phyloP scores from a whole-genome alignment of 2,329 filamentous ascomycete species.

The Trichoderma sp. region DNA sequence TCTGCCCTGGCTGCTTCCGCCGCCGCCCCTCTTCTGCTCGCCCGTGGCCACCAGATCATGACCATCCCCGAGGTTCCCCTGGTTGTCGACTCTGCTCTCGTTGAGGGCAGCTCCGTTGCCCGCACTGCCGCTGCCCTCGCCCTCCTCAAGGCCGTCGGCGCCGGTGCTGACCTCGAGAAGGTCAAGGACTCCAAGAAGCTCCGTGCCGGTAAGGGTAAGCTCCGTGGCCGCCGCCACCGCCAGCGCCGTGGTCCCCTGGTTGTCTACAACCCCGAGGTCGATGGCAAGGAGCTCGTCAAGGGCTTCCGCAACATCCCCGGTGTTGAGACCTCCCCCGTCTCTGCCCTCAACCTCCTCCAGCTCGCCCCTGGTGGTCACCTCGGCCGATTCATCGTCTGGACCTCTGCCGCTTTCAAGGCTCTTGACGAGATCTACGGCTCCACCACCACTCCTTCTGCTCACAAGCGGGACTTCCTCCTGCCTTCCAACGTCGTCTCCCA shows the following conservation, averaged over 20 bases:
- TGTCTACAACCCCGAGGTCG: slow-evolving; percentile 93
- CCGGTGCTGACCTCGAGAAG: slow-evolving; percentile 89
- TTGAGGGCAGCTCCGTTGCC: slow-evolving; percentile 76
- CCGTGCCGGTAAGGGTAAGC: slow-evolving; percentile 98
- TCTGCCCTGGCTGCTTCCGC: slow-evolving; percentile 97
- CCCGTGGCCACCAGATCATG: slow-evolving; percentile 94
- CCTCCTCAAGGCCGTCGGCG: slow-evolving; percentile 90
- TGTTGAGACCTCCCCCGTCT: slow-evolving; percentile 95
- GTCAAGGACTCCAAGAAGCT: slow-evolving; percentile 96
- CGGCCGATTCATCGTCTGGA: slow-evolving; percentile 99
- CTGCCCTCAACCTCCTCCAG: slow-evolving; percentile 96
- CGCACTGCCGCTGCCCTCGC: slow-evolving; percentile 87
- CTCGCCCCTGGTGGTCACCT: slow-evolving; percentile 98
- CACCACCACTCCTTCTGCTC: slow-evolving; percentile 82
- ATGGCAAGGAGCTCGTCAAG: slow-evolving; percentile 90
- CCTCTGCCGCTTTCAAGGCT: slow-evolving; percentile 92
- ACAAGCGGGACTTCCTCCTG: slow-evolving; percentile 99
- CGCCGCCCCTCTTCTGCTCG: slow-evolving; percentile 90
- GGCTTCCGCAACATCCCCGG: slow-evolving; percentile 99
- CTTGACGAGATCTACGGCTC: slow-evolving; percentile 97
- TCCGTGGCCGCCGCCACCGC: slow-evolving; percentile 93
- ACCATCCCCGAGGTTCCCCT: slow-evolving; percentile 95
- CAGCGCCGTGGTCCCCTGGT: slow-evolving; percentile 97
- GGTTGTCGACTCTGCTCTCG: slow-evolving; percentile 88
- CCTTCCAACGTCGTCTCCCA: slow-evolving; percentile 91